Evolutionary conservation across 108 stramenopile species (phyloP).

Genomic region (Fistulifera solaris): DNA sequence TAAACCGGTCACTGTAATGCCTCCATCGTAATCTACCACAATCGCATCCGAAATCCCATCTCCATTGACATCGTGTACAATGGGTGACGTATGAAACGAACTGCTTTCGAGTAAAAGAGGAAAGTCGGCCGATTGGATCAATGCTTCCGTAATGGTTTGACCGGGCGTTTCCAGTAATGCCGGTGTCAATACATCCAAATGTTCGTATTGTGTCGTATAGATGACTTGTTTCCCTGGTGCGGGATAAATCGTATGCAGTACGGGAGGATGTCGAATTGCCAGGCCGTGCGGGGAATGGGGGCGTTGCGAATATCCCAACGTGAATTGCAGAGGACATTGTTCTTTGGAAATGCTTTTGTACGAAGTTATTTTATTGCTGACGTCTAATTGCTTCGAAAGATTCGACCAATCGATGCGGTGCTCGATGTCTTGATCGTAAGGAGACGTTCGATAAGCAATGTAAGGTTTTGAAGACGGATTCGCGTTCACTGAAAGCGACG

Average conservation of each 20-base stretch:
- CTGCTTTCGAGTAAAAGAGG: constrained; percentile 65
- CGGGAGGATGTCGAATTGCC: constrained; percentile 31
- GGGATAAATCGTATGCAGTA: constrained; percentile 66
- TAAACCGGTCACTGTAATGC: constrained; percentile 57
- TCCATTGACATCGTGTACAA: constrained; percentile 59
- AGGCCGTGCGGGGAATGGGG: constrained; percentile 17
- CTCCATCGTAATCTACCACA: constrained; percentile 68
- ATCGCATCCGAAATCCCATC: constrained; percentile 71
- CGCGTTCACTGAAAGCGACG: constrained; percentile 9
- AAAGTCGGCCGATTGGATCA: constrained; percentile 62
- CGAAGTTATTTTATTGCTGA: not conserved
- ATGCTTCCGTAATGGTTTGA: constrained; percentile 32
- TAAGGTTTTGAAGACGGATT: constrained; percentile 68
- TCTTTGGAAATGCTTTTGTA: constrained; percentile 1
- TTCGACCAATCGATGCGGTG: constrained; percentile 4
- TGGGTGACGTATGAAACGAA: constrained; percentile 58
- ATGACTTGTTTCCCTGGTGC: constrained; percentile 62
- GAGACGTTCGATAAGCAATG: constrained; percentile 67
- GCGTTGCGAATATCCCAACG: constrained; percentile 45
- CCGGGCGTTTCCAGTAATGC: constrained; percentile 3
- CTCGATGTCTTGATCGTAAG: constrained; percentile 44
- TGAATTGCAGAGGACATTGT: constrained; percentile 62
- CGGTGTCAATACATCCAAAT: constrained; percentile 71
- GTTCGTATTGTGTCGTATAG: constrained; percentile 61
- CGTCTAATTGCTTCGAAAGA: not conserved